Base-by-base conservation (phyloP, 1,284 basidiomycete species). In the Ustilago bromivora region DNA sequence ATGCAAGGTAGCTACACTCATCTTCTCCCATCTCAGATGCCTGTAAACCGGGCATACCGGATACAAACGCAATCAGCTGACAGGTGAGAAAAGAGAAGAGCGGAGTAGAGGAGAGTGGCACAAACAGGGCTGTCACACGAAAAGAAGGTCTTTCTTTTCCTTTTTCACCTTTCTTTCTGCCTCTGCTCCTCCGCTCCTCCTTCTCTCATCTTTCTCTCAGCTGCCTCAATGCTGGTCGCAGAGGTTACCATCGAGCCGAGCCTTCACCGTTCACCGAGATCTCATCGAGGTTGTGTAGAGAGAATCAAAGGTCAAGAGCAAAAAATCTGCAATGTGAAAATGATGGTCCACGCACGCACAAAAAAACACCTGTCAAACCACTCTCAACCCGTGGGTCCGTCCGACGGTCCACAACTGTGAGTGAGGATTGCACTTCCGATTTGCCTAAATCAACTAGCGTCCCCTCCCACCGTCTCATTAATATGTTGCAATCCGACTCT, bases 361-460 rank as follows among this genome's bases (percentile, higher is more conserved):
- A 19, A 17, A n/a, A 11, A 46, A 46, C n/a, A 46, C 7, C 43
- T 46, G 19, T 46, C 43, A 46, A 46, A 46, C n/a, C 43, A 17
- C 23, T 46, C 43, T 46, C 43, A 19, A 46, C 43, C 43, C 43
- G 43, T 46, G 43, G n/a, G 43, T 46, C 43, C 43, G 43, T 46
- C 43, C 6, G 43, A 46, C 43, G 19, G 43, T 46, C 43, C 43
- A 28, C 3, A 46, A n/a, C 43, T 46, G 43, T 19, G 23, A 38
- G 36, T 10, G 4, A 9, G 10, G 36, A 46, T n/a, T 46, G 6
- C 43, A 46, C 19, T 46, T 6, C 43, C 43, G n/a, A 19, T 19
- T 46, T 19, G 43, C 4, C 43, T 46, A 46, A 19, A 13, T 19
- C 23, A 28, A 7, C n/a, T 46, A 46, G 43, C 43, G 43, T 15